These are phyloP conservation scores for Rhodotorula sp. DNA, from an alignment of 1,284 basidiomycete genomes.

Conservation along the genomic window DNA sequence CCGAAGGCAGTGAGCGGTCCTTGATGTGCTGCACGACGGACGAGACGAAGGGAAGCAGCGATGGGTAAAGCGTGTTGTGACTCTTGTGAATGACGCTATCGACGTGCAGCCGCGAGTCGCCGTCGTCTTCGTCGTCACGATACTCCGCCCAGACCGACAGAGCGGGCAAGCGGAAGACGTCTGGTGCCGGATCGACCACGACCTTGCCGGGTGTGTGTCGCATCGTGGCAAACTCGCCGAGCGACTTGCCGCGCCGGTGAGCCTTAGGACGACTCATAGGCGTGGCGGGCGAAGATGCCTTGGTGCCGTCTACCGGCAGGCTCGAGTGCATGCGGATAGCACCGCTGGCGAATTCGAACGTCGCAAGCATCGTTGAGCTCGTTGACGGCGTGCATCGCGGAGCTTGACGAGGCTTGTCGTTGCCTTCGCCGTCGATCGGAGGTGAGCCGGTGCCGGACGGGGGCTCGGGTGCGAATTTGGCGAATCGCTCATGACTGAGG, in stretches of 20 bases:
- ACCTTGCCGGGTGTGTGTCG: not conserved
- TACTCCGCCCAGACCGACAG: conserved; percentile 84
- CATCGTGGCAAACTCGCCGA: conserved; percentile 47
- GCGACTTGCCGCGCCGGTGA: conserved; percentile 16
- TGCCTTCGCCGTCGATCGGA: no score
- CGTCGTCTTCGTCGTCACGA: conserved; percentile 53
- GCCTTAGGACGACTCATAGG: not conserved
- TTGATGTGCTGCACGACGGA: conserved; percentile 52
- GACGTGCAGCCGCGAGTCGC: conserved; percentile 66
- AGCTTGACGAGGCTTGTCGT: not conserved
- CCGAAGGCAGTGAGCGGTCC: conserved; percentile 19
- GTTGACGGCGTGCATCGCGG: not conserved
- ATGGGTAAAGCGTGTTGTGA: conserved; percentile 75
- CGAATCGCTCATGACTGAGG: conserved; percentile 72
- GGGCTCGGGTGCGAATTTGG: conserved; percentile 14
- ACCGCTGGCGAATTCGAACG: conserved; percentile 76
- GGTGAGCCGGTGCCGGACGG: not conserved
- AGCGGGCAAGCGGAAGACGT: conserved; percentile 62
- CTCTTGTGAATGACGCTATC: conserved; percentile 81
- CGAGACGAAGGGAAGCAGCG: conserved; percentile 77
- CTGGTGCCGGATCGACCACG: conserved; percentile 28
- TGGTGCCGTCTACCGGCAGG: conserved; percentile 53
- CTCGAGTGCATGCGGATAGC: conserved; percentile 64
- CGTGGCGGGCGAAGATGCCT: conserved; percentile 48
- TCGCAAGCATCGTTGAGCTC: conserved; percentile 58